Base-by-base conservation (phyloP, 1,284 basidiomycete species). In the Leccinum angustisporum region DNA sequence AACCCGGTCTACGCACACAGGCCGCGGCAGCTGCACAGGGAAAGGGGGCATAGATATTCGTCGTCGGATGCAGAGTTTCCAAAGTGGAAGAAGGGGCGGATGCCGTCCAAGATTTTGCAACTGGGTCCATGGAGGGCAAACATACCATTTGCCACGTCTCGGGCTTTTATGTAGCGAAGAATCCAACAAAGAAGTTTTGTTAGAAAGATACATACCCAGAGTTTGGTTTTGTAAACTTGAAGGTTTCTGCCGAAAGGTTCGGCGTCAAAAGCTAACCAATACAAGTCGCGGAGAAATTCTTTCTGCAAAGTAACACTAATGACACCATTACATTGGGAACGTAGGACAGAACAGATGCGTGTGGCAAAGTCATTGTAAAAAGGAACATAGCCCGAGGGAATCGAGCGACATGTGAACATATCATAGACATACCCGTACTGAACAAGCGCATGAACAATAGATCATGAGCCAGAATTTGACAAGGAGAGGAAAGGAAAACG, bases 341-440 rank as follows among this genome's bases (percentile, higher is more conserved):
- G 54, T 68, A 64, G 33, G 57, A 70, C 61, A 70, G 54, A 27
- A 64, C 51, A 64, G 58, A 69, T 60, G 64, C 60, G 61, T 56
- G 25, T 59, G 64, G 63, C 61, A 60, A 67, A 56, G 54, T 57
- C 18, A 54, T 57, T 57, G 36, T 58, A 56, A 30, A 61, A 27
- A 72, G 43, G 40, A 62, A 55, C 51, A 61, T 61, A 64, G 51
- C 69, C 54, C 57, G 56, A 58, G 56, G 63, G 70, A 63, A 65
- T 63, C 38, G 62, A 64, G 40, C 54, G 61, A 61, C 62, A 69
- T 69, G 64, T 64, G 64, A 69, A 71, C 64, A 63, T 63, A 61
- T 63, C 67, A 72, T 72, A 65, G 54, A 64, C 69, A 68, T 71
- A 78, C 67, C 73, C 64, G 66, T 71, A 74, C 66, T 75, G 57